Conservation (phyloP, 495 filamentous ascomycete species). For the Lasiosphaeria hispida region DNA sequence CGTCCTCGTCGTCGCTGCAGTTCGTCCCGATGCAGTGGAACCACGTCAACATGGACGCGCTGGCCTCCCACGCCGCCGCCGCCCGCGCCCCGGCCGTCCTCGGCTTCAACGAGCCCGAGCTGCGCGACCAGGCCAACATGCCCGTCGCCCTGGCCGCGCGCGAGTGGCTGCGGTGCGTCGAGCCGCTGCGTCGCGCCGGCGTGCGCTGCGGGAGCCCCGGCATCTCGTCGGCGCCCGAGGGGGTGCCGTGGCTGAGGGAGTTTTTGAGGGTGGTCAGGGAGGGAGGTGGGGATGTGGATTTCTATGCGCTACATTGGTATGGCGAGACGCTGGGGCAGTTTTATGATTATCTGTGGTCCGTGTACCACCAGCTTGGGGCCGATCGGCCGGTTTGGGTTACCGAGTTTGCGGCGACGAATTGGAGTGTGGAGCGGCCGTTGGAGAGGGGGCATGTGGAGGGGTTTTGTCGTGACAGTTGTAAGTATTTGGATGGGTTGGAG, state of each 20-base stretch:
- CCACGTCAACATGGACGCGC: conserved; percentile 23
- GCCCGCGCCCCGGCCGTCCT: not conserved
- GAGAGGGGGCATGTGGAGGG: conserved; percentile 15
- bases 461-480: conserved; percentile 22
- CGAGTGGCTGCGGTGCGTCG: conserved; percentile 21
- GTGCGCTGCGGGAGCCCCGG: conserved; percentile 20
- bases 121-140: conserved; percentile 22
- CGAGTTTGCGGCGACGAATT: conserved; percentile 26
- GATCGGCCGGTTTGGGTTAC: conserved; percentile 25
- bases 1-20: conserved; percentile 11
- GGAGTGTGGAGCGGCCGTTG: conserved; percentile 18
- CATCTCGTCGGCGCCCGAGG: conserved; percentile 24
- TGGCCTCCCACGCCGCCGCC: conserved; percentile 3
- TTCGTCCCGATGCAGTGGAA: conserved; percentile 30
- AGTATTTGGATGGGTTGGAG: conserved; percentile 24
- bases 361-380: conserved; percentile 25
- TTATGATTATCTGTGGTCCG: conserved; percentile 26
- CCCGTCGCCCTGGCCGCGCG: conserved; percentile 15
- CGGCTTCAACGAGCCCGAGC: conserved; percentile 26
- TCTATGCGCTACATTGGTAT: conserved; percentile 27
- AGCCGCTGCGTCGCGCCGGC: conserved; percentile 11
- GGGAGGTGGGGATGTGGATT: conserved; percentile 19
- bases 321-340: conserved; percentile 23
- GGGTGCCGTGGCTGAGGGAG: conserved; percentile 17
- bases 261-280: conserved; percentile 16